Percentiles rank a stretch among this genome's conserved stretches.
These are phyloP conservation scores for Biscogniauxia sp. DNA, from an alignment of 2,329 filamentous ascomycete genomes.

Conservation along the genomic window DNA sequence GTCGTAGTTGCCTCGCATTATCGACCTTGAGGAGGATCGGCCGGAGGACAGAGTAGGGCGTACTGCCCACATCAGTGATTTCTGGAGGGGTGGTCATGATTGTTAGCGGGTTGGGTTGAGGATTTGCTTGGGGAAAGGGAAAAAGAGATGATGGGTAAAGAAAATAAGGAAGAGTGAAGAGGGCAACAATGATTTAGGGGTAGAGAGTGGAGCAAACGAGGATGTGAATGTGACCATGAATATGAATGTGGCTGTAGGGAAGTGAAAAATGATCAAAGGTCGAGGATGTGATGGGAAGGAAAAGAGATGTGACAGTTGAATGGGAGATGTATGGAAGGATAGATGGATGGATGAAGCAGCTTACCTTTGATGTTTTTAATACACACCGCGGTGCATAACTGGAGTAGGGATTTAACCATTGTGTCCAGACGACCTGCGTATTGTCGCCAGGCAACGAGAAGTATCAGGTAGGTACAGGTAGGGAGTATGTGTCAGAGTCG, in stretches of 20 bases:
- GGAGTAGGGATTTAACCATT: constrained; percentile 47
- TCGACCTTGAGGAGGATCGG: constrained; percentile 70
- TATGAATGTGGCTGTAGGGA: neutral
- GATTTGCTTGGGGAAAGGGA: neutral
- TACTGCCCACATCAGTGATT: constrained; percentile 68
- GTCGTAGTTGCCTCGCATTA: constrained; percentile 69
- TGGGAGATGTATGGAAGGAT: neutral
- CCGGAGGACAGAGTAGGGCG: constrained; percentile 64
- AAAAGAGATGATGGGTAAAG: too few species aligned
- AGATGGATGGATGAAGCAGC: constrained; percentile 1
- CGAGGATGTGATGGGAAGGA: too few species aligned
- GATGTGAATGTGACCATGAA: neutral
- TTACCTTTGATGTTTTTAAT: constrained; percentile 49
- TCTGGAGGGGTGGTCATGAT: constrained; percentile 21
- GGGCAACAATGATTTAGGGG: neutral
- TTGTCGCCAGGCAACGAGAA: neutral
- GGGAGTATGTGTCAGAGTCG: neutral
- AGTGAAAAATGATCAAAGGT: neutral
- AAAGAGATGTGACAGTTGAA: neutral
- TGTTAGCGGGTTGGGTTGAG: constrained; percentile 11
- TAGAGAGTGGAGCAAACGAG: neutral
- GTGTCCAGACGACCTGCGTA: neutral
- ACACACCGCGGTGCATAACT: constrained; percentile 49
- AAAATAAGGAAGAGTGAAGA: neutral
- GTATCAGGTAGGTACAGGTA: neutral